Conservation (phyloP, 2,329 filamentous ascomycete species). For the Colletotrichum sp. region DNA sequence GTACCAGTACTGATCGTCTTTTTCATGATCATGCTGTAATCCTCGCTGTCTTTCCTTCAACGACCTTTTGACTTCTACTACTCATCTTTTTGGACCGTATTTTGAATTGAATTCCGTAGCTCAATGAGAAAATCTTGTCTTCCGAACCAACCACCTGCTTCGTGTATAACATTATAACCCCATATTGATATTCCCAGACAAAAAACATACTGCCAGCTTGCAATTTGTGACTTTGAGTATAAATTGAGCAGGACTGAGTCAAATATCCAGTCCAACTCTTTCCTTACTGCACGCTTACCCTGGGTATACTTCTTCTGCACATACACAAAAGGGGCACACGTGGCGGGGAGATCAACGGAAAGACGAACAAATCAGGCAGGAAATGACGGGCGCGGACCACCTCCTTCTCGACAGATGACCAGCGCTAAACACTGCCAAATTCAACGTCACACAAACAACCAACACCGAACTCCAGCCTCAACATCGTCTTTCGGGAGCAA, state of each 20-base stretch:
- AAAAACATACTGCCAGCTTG: neutral
- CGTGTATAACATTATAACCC: rapidly evolving
- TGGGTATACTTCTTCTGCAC: neutral
- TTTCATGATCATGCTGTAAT: neutral
- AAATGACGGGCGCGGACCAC: neutral
- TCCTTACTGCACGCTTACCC: neutral
- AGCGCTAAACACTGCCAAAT: slow-evolving; percentile 2
- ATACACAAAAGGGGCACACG: neutral
- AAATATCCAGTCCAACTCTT: neutral
- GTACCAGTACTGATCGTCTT: neutral
- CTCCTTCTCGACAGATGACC: neutral
- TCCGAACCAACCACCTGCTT: neutral
- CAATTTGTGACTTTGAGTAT: neutral
- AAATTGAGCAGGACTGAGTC: rapidly evolving
- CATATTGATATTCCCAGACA: neutral
- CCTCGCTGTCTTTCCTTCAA: neutral
- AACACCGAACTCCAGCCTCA: neutral
- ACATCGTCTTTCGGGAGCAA: neutral
- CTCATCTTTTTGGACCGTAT: neutral
- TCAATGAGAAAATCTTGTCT: neutral
- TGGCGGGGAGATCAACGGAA: neutral
- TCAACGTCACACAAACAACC: neutral
- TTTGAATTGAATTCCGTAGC: neutral
- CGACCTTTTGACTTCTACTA: neutral
- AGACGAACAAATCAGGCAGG: neutral